phyloP scores from a whole-genome alignment of 2,329 filamentous ascomycete species.

The Colletotrichum euphorbiae region DNA sequence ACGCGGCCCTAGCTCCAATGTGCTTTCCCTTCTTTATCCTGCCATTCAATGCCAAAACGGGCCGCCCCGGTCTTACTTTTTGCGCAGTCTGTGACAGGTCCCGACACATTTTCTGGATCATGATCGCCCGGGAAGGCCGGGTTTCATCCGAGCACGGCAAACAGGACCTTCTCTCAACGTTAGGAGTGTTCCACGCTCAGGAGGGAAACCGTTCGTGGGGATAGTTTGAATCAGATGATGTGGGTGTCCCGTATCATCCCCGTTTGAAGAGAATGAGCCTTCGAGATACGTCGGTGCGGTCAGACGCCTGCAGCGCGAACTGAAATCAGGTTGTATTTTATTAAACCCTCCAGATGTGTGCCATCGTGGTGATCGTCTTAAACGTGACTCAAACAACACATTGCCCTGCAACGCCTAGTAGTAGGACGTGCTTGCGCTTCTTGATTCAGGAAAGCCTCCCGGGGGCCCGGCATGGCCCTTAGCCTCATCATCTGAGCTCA shows the following conservation, averaged over 20 bases:
- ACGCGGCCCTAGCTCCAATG: constrained; percentile 30
- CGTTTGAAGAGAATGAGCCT: not conserved
- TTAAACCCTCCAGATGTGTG: constrained; percentile 20
- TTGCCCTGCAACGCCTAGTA: constrained; percentile 38
- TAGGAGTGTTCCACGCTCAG: not conserved
- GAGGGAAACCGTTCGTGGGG: constrained; percentile 10
- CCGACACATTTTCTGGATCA: constrained; percentile 2
- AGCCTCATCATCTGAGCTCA: constrained; percentile 55
- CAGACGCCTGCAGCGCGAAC: not conserved
- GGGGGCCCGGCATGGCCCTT: constrained; percentile 50
- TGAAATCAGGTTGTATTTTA: constrained; percentile 31
- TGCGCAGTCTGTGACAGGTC: not conserved
- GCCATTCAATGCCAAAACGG: not conserved
- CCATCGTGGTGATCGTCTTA: constrained; percentile 13
- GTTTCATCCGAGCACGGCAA: constrained; percentile 30
- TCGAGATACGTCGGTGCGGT: not conserved
- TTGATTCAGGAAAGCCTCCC: constrained; percentile 64
- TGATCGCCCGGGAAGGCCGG: constrained; percentile 4
- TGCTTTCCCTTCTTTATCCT: constrained; percentile 7
- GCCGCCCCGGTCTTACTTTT: constrained; percentile 17
- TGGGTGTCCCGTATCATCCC: constrained; percentile 10
- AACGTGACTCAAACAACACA: constrained; percentile 25
- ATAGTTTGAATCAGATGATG: constrained; percentile 20
- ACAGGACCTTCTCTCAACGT: constrained; percentile 5
- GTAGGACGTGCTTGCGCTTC: constrained; percentile 54